These are phyloP conservation scores for Xylogone sp. DNA, from an alignment of 2,329 filamentous ascomycete genomes.

Conservation along the genomic window DNA sequence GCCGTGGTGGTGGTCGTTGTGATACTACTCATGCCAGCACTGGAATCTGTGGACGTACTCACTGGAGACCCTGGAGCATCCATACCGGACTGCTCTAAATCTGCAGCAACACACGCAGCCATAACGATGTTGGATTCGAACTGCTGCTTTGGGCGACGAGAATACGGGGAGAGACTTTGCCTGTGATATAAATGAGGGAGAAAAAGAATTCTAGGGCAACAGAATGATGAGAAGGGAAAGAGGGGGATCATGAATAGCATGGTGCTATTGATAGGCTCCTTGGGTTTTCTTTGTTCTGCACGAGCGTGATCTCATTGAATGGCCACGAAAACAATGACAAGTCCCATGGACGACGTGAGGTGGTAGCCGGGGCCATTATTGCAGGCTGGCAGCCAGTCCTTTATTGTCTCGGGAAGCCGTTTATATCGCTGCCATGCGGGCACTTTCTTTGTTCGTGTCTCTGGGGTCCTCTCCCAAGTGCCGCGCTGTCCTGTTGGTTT, in stretches of 20 bases:
- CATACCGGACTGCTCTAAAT: conserved; percentile 12
- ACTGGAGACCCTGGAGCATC: conserved; percentile 20
- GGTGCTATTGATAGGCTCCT: conserved; percentile 19
- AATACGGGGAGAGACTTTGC: conserved; percentile 6
- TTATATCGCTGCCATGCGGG: conserved; percentile 20
- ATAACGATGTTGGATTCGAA: conserved; percentile 20
- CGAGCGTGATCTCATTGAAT: conserved; percentile 18
- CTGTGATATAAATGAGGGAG: conserved; percentile 3
- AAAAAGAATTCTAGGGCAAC: conserved; percentile 4
- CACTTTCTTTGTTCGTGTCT: conserved; percentile 22
- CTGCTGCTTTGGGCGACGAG: conserved; percentile 2
- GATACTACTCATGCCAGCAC: conserved; percentile 10
- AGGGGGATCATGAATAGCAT: conserved; percentile 22
- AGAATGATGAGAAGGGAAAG: conserved; percentile 13
- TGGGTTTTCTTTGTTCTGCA: conserved; percentile 26
- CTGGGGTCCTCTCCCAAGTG: background rate
- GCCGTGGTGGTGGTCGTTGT: background rate
- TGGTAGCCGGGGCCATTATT: conserved; percentile 30
- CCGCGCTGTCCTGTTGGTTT: background rate
- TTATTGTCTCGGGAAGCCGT: conserved; percentile 28
- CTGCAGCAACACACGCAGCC: conserved; percentile 13
- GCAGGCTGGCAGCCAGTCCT: conserved; percentile 19
- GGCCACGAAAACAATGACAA: conserved; percentile 26
- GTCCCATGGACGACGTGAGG: conserved; percentile 22
- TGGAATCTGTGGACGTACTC: conserved; percentile 25